Evolutionary conservation across 306 rosid species (phyloP), one percentile per base, ranked within the genome.

Genomic region (Neltuma alba): DNA sequence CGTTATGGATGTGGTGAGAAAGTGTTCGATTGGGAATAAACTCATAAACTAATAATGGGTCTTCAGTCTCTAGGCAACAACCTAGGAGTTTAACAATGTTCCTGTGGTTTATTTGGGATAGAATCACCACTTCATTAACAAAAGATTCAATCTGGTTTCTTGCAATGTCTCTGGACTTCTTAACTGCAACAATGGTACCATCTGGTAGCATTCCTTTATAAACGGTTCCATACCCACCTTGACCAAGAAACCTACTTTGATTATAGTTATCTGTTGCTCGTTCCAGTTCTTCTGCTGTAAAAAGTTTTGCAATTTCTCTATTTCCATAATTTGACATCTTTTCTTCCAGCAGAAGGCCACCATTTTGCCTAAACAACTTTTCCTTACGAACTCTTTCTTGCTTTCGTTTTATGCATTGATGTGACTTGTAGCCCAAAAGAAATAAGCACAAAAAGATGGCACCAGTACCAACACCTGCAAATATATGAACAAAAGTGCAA

Each of bases 31-130:
- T 91, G 0, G 89, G 82, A 67, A 89, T 81, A 25, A 72, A 89
- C 52, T 91, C 97, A 52, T 89, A 91, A 1, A 91, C 89, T 2
- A 91, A 84, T 69, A 87, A 25, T 5, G 93, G 96, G 12, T 72
- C 60, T 73, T 89, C 89, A 1, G 86, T 83, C 79, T 89, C 93
- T 41, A 91, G 85, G 57, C 96, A 91, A 75, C 83, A 91, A 1
- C 95, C 95, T 0, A 85, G 12, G 36, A 85, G 88, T 70, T 82
- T 82, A 8, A 82, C 88, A n/a, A 85, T 85, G 83, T 85, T 85
- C 65, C 92, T 81, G 27, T 91, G 96, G 58, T 91, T 89, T 50
- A 91, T 91, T 50, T 76, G 82, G 1, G 90, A 87, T 4, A 88
- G 62, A 78, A 88, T 85, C 18, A 80, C 83, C 25, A 86, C 90